phyloP scores from a whole-genome alignment of 148 eudicot species.

The Rhododendron simsii region DNA sequence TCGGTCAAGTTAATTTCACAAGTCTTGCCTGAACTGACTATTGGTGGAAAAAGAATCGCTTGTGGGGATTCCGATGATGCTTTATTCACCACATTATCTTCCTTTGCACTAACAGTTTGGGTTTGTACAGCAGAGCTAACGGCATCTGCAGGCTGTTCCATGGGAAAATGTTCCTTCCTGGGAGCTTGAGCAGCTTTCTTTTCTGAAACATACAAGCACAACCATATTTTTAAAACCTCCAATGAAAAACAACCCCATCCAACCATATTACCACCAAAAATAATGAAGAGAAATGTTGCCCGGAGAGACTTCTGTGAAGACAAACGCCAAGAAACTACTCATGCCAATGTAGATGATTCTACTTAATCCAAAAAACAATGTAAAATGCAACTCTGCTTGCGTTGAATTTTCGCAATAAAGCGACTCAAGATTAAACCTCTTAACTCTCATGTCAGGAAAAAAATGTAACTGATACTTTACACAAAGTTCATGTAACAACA shows the following conservation, averaged over 20 bases:
- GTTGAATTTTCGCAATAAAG: background rate
- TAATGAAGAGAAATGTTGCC: background rate
- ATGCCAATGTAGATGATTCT: background rate
- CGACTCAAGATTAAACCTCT: background rate
- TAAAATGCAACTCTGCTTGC: background rate
- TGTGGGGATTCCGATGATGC: background rate
- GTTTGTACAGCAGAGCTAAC: background rate
- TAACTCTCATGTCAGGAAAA: background rate
- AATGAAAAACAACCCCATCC: background rate
- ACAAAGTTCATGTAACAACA: background rate
- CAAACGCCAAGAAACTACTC: background rate
- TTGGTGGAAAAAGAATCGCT: background rate
- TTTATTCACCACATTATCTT: background rate
- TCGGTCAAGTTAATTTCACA: background rate
- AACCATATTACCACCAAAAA: background rate
- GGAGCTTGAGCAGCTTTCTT: background rate
- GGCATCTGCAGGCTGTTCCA: background rate
- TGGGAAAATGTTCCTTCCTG: conserved; percentile 1
- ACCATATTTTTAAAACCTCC: background rate
- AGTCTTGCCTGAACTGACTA: conserved; percentile 9
- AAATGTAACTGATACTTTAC: background rate
- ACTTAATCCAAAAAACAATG: background rate
- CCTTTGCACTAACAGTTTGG: background rate
- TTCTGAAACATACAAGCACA: background rate
- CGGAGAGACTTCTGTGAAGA: background rate